Base-by-base conservation (phyloP, 257 asterid genomes). In the Solanum clarkiae region DNA sequence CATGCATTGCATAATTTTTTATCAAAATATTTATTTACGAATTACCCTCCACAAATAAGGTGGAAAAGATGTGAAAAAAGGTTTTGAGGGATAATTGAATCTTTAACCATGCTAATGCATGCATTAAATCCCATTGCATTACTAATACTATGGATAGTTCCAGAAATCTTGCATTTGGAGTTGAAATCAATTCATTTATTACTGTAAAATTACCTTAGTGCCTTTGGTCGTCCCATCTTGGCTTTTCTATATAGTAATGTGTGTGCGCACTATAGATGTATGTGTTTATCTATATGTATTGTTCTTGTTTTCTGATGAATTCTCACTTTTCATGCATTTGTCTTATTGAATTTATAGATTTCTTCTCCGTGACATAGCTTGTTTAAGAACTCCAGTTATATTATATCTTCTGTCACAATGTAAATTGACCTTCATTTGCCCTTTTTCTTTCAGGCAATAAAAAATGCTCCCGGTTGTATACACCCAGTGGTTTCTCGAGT, bases 381-480 rank as follows among this genome's bases (percentile, higher is more conserved):
- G 49, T 56, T 83, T 51, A 86, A 69, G 20, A 66, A 53, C 55
- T 17, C 40, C 42, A 18, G 22, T 83, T 63, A 51, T 62, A 32
- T 49, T 59, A 66, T 18, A 66, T 18, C 49, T 62, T 66, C 66
- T 44, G 20, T 66, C 7, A 47, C 32, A 74, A 74, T 74, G 42
- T 47, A 22, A 45, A 49, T 63, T 82, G 65, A 80, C 69, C 59
- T 56, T 80, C 62, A 22, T 47, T 87, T 51, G 44, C 5, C 60
- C 87, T 86, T 79, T 87, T 65, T 82, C 71, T 65, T 86, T 59
- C 96, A 96, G 99, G 98, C 97, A 69, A 94, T 96, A 74, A 96
- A 95, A 91, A 86, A 90, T 88, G 96, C 97, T 89, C 98, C 99
- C 15, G 98, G 98, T 75, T 96, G 99, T 86, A 88, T 93, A 82